Evolutionary conservation across 1,139 yeast species (phyloP).

Genomic region (Pichia sp.): DNA sequence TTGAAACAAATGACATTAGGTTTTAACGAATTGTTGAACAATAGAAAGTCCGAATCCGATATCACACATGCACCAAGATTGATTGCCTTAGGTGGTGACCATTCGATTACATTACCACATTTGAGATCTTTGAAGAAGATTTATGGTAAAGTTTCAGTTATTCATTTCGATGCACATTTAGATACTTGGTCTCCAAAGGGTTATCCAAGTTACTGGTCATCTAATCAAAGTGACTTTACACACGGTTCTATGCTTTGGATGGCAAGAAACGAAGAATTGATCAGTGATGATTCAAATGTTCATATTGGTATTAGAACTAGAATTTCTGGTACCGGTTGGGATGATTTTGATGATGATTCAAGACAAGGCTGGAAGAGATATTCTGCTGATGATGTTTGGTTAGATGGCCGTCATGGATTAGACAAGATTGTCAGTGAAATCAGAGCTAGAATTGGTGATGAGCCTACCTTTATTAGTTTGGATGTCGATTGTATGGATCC

Average conservation of each 20-base stretch:
- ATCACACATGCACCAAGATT: conserved; percentile 50
- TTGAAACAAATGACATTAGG: conserved; percentile 70
- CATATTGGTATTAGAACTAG: conserved; percentile 77
- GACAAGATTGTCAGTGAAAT: conserved; percentile 51
- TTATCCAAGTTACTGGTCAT: conserved; percentile 69
- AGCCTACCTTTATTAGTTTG: conserved; percentile 69
- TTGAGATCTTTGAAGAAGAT: conserved; percentile 56
- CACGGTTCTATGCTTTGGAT: conserved; percentile 86
- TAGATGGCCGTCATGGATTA: conserved; percentile 57
- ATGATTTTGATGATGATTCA: conserved; percentile 64
- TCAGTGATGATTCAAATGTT: conserved; percentile 52
- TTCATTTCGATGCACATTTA: conserved; percentile 79
- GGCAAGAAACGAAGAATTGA: conserved; percentile 65
- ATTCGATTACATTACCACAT: conserved; percentile 69
- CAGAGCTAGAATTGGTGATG: conserved; percentile 45
- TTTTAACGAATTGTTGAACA: conserved; percentile 53
- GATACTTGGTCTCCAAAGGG: conserved; percentile 78
- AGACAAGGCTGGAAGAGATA: conserved; percentile 62
- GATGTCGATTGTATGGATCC: conserved; percentile 85
- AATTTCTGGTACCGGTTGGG: conserved; percentile 52
- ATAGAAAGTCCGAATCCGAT: conserved; percentile 26
- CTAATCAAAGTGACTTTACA: conserved; percentile 60
- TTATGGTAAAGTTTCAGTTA: conserved; percentile 64
- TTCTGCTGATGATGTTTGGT: conserved; percentile 69
- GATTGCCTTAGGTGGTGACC: conserved; percentile 78